A percentile compares a stretch with the other conserved stretches of the same genome.
Evolutionary conservation across 768 basidiomycete genomes (phyloP).

Genomic region (Melanogaster broomeanus): DNA sequence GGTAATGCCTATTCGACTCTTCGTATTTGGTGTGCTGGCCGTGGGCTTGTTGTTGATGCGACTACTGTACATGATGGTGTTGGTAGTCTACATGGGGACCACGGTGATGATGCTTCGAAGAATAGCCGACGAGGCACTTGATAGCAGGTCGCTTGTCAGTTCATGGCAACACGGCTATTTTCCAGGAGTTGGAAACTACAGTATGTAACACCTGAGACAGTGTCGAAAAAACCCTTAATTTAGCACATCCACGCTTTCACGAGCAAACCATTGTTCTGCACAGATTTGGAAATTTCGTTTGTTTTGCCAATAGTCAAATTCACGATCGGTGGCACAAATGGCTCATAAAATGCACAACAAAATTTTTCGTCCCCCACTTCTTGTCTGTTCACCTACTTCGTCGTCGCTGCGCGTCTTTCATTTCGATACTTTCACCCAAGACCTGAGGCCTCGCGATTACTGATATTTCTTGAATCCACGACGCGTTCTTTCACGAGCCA

Average conservation of each 20-base stretch:
- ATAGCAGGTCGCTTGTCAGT: no score
- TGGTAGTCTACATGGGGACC: not conserved
- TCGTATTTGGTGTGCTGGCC: slow-evolving; percentile 16
- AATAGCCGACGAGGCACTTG: no score
- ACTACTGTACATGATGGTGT: not conserved
- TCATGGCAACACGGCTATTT: no score
- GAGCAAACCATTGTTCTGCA: not conserved
- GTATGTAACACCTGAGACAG: no score
- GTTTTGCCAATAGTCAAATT: not conserved
- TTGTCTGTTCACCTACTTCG: not conserved
- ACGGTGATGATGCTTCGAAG: not conserved
- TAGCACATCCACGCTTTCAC: no score
- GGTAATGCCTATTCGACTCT: slow-evolving; percentile 26
- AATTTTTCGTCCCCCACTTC: not conserved
- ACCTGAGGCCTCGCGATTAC: slow-evolving; percentile 9
- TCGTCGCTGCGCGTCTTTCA: slow-evolving; percentile 9
- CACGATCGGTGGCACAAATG: not conserved
- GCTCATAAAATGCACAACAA: not conserved
- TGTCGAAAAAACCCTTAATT: no score
- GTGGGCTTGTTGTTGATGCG: not conserved
- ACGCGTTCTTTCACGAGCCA: not conserved
- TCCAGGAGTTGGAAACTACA: no score
- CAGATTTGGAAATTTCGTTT: not conserved
- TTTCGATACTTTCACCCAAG: not conserved
- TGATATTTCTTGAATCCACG: not conserved